Evolutionary conservation across 2,329 filamentous ascomycete genomes (phyloP).

Genomic region (Trichothecium roseum): DNA sequence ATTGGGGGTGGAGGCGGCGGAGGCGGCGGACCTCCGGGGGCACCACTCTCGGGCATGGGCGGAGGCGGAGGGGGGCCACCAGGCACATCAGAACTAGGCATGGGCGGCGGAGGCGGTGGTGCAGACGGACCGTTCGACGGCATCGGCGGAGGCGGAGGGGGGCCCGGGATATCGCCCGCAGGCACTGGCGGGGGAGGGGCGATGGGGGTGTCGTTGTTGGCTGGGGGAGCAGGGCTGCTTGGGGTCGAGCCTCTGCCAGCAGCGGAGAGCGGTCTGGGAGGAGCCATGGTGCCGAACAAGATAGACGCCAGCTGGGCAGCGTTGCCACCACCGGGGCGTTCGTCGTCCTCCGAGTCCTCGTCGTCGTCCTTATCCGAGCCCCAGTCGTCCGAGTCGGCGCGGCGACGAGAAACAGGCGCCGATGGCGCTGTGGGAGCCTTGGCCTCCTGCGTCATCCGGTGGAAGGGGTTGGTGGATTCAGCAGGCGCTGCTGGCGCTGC

Average conservation of each 20-base stretch:
- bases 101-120: constrained; percentile 16
- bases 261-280: constrained; percentile 77
- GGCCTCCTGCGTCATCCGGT: constrained; percentile 64
- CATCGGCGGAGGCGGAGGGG: constrained; percentile 19
- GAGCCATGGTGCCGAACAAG: constrained; percentile 93
- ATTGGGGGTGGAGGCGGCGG: constrained; percentile 28
- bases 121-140: constrained; percentile 15
- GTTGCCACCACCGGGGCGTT: constrained; percentile 67
- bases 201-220: constrained; percentile 27
- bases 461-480: constrained; percentile 90
- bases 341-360: constrained; percentile 67
- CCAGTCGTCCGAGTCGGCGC: constrained; percentile 62
- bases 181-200: constrained; percentile 25
- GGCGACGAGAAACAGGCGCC: constrained; percentile 40
- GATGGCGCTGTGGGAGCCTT: constrained; percentile 31
- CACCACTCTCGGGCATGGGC: constrained; percentile 22
- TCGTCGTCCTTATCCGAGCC: constrained; percentile 59
- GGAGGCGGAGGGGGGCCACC: constrained; percentile 18
- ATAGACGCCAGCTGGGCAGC: constrained; percentile 91
- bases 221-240: constrained; percentile 24
- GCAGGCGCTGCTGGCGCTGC: constrained; percentile 39
- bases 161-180: constrained; percentile 19
- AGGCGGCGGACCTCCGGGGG: constrained; percentile 23
- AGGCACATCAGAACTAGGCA: constrained; percentile 15
- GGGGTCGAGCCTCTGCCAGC: constrained; percentile 57